phyloP scores from a whole-genome alignment of 805 yeast species.

The Sugiyamaella boreocaroliniensis region DNA sequence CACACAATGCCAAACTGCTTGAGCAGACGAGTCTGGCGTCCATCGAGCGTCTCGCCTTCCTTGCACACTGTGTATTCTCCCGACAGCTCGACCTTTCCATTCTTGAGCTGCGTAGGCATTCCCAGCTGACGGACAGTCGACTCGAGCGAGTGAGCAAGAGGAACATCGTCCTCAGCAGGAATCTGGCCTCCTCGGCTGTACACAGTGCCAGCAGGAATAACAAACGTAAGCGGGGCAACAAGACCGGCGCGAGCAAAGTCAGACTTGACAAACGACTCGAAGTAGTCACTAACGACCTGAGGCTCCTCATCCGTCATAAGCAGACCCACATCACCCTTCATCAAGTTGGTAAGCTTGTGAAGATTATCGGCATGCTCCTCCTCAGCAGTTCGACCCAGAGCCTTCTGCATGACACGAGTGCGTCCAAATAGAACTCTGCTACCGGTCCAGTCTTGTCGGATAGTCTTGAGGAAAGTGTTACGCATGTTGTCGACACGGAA shows the following conservation, averaged over 20 bases:
- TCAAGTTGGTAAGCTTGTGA: slow-evolving; percentile 55
- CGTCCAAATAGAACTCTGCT: slow-evolving; percentile 86
- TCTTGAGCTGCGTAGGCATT: slow-evolving; percentile 82
- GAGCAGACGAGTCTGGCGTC: slow-evolving; percentile 82
- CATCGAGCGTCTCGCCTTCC: slow-evolving; percentile 75
- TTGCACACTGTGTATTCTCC: slow-evolving; percentile 75
- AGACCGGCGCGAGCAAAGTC: slow-evolving; percentile 91
- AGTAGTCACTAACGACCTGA: slow-evolving; percentile 84
- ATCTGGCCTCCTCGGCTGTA: slow-evolving; percentile 95
- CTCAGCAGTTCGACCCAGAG: slow-evolving; percentile 79
- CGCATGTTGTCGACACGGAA: slow-evolving; percentile 85
- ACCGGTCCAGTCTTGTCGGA: slow-evolving; percentile 88
- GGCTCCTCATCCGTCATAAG: slow-evolving; percentile 85
- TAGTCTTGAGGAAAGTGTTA: slow-evolving; percentile 90
- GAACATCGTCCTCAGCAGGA: slow-evolving; percentile 85
- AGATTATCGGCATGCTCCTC: slow-evolving; percentile 87
- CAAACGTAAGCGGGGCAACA: slow-evolving; percentile 73
- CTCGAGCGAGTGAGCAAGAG: slow-evolving; percentile 94
- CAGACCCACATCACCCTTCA: slow-evolving; percentile 78
- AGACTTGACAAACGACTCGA: slow-evolving; percentile 63
- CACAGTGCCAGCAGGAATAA: slow-evolving; percentile 82
- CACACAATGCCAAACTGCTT: slow-evolving; percentile 96
- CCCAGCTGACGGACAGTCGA: slow-evolving; percentile 84
- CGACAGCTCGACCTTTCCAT: slow-evolving; percentile 76
- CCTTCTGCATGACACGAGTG: slow-evolving; percentile 87